Base-by-base conservation (phyloP, 768 basidiomycete genomes). In the Infundibulicybe gibba region DNA sequence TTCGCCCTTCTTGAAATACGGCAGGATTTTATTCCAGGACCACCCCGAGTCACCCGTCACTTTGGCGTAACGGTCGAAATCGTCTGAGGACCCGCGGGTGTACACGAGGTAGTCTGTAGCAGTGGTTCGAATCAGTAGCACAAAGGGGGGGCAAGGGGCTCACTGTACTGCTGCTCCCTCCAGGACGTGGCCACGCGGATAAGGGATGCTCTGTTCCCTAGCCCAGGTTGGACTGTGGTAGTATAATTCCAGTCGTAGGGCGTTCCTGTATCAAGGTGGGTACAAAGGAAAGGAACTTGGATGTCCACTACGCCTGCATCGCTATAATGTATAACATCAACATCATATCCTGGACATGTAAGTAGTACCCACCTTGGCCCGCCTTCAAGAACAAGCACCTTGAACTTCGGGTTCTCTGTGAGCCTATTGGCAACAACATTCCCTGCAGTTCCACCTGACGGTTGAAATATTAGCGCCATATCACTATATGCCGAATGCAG, bases 81-180 rank as follows among this genome's bases (percentile, higher is more conserved):
- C 44, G 11, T 45, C 44, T 34, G 44, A 35, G 33, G 44, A 35
- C 16, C 44, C 44, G 15, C 34, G 44, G 32, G 44, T 38, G 45
- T 55, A 61, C 10, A 44, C 44, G 57, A 61, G 54, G 41, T 48
- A 50, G 44, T 60, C 59, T 59, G 21, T 31, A 44, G 30, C 40
- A 8, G 2, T 39, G 16, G 25, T 3, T 25, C 19, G 3, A 25
- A 17, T 21, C 21, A n/a, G 34, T 17, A 15, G 5, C 11, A 49
- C 17, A 15, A 33, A 6, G 30, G 16, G 34, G 14, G 31, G 38
- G 20, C 17, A 10, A 45, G 44, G 21, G 34, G 45, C 49, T 50
- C 21, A 50, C 40, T 25, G 49, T 45, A 10, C 42, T 50, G 13
- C 25, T 25, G 25, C 44, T 45, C 21, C 49, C 49, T 33, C 49